These are phyloP conservation scores for Hymenochaete sp. DNA, from an alignment of 1,284 basidiomycete genomes.

Conservation along the genomic window DNA sequence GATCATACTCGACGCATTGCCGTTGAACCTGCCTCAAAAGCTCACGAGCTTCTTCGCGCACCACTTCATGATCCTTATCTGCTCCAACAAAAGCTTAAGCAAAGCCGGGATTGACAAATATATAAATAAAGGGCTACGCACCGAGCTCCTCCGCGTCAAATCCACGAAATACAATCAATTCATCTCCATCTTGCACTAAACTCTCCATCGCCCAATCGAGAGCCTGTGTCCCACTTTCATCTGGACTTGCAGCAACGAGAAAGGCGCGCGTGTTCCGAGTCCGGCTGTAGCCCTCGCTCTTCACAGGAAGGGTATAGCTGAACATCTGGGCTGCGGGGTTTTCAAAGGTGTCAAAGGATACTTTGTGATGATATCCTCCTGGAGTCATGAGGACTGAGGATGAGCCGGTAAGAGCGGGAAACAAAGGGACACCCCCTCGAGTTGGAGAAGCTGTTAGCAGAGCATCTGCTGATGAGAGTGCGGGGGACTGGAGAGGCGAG, in stretches of 20 bases:
- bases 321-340: conserved; percentile 34
- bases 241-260: conserved; percentile 82
- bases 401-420: conserved; percentile 10
- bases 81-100: conserved; percentile 3
- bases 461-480: conserved; percentile 20
- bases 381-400: conserved; percentile 21
- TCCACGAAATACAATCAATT: conserved; percentile 86
- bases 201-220: conserved; percentile 85
- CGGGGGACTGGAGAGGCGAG: conserved; percentile 18
- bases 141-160: conserved; percentile 79
- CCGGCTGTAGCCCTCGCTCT: conserved; percentile 75
- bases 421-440: conserved; percentile 2
- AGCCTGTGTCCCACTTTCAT: conserved; percentile 80
- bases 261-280: conserved; percentile 82
- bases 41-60: conserved; percentile 82
- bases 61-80: conserved; percentile 75
- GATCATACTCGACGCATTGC: conserved; percentile 73
- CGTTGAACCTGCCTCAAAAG: conserved; percentile 77
- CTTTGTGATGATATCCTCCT: conserved; percentile 70
- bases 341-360: conserved; percentile 67
- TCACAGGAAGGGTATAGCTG: conserved; percentile 69
- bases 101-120: background rate
- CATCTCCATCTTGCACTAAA: conserved; percentile 88
- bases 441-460: background rate
- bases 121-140: conserved; percentile 27